Base-by-base conservation (phyloP, 1,284 basidiomycete genomes). In the Trichosporon faecale region DNA sequence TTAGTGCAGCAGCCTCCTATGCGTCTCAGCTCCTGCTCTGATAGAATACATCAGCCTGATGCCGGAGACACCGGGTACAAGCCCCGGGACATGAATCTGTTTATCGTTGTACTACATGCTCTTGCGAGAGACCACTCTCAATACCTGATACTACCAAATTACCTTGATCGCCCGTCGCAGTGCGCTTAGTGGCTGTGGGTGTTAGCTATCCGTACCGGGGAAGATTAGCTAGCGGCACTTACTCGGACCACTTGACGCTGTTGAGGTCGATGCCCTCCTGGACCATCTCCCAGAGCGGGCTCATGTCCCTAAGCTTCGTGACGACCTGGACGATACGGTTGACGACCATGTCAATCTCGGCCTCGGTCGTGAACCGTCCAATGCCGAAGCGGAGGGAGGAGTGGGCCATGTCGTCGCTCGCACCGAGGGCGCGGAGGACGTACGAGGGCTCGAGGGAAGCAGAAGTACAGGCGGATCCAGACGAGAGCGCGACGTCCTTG, bases 391-490 rank as follows among this genome's bases (percentile, higher is more conserved):
- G 91, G 67, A 99, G 87, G 18, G 94, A 97, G 12, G 95, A 98
- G 83, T 99, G 97, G 0, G 97, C 97, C 92, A 98, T 98, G 79
- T 98, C 97, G 83, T 99, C 97, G 33, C 95, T 93, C 57, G 95
- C 92, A 75, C 94, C 96, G 52, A 99, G 88, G 1, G 97, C 97
- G 71, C 97, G 91, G 31, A 99, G 89, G 12, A 99, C 97, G 81
- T 99, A 99, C 40, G 95, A 98, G 6, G 97, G 97, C 84, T 99
- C 97, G 66, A 99, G 87, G 16, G 96, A 98, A 2, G 97, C 97
- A 0, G 95, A 98, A 16, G 97, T 99, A 80, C 97, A 99, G 11
- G 97, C 97, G 77, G 94, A 97, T 65, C 97, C 97, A 1, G 96
- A 98, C 14, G 96, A 98, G 40, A 99, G 87, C 4, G 97, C 97